Base-by-base conservation (phyloP, 1,284 basidiomycete species). In the Malassezia caprae region DNA sequence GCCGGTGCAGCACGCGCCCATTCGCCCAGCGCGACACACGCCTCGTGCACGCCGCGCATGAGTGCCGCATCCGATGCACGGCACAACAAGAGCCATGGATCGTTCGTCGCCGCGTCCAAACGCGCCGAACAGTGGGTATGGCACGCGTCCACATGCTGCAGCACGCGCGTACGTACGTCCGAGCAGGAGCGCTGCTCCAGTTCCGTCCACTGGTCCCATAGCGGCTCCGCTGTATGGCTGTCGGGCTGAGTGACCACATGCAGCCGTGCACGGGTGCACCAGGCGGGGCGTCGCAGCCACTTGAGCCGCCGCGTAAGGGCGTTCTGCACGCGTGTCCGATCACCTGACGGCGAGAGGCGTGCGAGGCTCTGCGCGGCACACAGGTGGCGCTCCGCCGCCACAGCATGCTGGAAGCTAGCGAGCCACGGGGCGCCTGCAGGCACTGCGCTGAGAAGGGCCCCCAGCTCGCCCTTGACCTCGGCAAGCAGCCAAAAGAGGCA, bases 281-380 rank as follows among this genome's bases (percentile, higher is more conserved):
- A 56, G 34, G 19, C 47, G 44, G 44, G 44, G 6, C 54, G 42
- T 2, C 37, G 24, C 8, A 56, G 49, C 48, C 48, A 56, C 39
- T 56, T 56, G 21, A 56, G 2, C 7, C 54, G 54, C 5, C 54
- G 48, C 5, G 32, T 17, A 11, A 56, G 45, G 11, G 48, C 37
- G 12, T 49, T 19, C 12, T 32, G 39, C 8, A 32, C 48, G 11
- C 23, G 39, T 1, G 19, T 17, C n/a, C 10, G 5, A 21, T 50
- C 23, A 7, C 13, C 19, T 7, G 30, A 8, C 6, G 11, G 21
- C 5, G 7, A 15, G 12, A 49, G 44, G 23, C 32, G 34, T 11
- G 43, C 30, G n/a, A 48, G 17, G 19, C 46, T 6, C 7, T 35
- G 34, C 4, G 47, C 42, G 15, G n/a, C 17, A 34, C 39, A 41